Conservation (phyloP, 2,329 filamentous ascomycete species). For the Fusarium sp. region DNA sequence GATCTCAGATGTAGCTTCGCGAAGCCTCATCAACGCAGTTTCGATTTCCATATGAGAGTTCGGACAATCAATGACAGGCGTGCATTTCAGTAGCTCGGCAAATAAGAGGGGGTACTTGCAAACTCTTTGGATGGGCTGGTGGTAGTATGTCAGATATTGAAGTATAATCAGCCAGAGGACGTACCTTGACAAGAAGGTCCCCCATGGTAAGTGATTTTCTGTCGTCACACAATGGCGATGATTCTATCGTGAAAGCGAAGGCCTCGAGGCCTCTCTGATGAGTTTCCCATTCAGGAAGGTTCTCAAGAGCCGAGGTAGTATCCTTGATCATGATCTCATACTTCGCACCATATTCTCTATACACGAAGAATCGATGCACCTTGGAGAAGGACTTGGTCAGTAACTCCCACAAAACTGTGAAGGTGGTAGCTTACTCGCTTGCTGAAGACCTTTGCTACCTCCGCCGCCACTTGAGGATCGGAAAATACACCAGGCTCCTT, state of each 20-base stretch:
- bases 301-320: constrained; percentile 73
- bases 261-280: constrained; percentile 90
- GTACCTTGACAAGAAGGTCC: constrained; percentile 90
- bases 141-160: not conserved
- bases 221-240: constrained; percentile 68
- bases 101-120: constrained; percentile 93
- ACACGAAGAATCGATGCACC: constrained; percentile 85
- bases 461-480: constrained; percentile 68
- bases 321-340: constrained; percentile 88
- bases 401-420: not conserved
- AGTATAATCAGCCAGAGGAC: not conserved
- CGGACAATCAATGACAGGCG: constrained; percentile 86
- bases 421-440: constrained; percentile 60
- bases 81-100: constrained; percentile 82
- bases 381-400: constrained; percentile 49
- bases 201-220: constrained; percentile 84
- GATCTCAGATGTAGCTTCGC: constrained; percentile 80
- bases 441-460: constrained; percentile 70
- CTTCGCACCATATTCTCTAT: constrained; percentile 91
- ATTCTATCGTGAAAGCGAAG: constrained; percentile 78
- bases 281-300: constrained; percentile 77
- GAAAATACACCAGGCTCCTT: constrained; percentile 63
- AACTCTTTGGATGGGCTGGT: constrained; percentile 87
- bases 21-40: constrained; percentile 75
- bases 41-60: constrained; percentile 84